Conservation (phyloP, 108 stramenopile genomes). For the Skeletonema tropicum region DNA sequence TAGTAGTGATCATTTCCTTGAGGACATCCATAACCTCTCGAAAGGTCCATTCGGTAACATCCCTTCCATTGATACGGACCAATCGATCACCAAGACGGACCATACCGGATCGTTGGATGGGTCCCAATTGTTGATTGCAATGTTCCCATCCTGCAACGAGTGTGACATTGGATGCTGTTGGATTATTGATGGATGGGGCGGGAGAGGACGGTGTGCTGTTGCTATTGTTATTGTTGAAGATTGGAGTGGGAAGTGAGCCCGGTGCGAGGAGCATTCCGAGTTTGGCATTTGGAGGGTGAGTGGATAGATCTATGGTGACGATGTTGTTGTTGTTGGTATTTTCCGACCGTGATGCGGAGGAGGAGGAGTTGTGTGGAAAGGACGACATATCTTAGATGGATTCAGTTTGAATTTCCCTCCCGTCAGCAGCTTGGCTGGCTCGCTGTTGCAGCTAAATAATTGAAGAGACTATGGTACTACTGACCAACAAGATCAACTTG, state of each 20-base stretch:
- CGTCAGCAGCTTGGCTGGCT: too few species aligned
- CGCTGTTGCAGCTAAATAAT: too few species aligned
- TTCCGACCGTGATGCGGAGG: not conserved
- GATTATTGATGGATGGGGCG: not conserved
- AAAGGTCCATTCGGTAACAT: slow-evolving; percentile 49
- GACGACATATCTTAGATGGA: not conserved
- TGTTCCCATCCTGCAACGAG: slow-evolving; percentile 53
- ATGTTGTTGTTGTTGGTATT: slow-evolving; percentile 22
- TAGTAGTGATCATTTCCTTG: slow-evolving; percentile 20
- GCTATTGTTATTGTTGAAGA: not conserved
- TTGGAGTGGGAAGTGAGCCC: slow-evolving; percentile 10
- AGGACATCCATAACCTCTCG: slow-evolving; percentile 50
- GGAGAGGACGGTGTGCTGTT: not conserved
- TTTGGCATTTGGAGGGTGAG: slow-evolving; percentile 30
- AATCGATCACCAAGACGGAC: slow-evolving; percentile 52
- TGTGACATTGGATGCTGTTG: slow-evolving; percentile 15
- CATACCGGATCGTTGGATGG: slow-evolving; percentile 44
- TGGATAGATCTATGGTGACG: slow-evolving; percentile 45
- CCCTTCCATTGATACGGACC: slow-evolving; percentile 39
- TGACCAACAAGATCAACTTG: too few species aligned
- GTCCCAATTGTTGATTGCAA: slow-evolving; percentile 31
- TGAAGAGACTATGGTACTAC: too few species aligned
- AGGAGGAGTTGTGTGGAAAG: not conserved
- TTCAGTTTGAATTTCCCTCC: too few species aligned
- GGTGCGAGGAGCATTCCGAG: slow-evolving; percentile 58